Evolutionary conservation across 1,139 yeast species (phyloP).

Genomic region (Candida buenavistaensis): DNA sequence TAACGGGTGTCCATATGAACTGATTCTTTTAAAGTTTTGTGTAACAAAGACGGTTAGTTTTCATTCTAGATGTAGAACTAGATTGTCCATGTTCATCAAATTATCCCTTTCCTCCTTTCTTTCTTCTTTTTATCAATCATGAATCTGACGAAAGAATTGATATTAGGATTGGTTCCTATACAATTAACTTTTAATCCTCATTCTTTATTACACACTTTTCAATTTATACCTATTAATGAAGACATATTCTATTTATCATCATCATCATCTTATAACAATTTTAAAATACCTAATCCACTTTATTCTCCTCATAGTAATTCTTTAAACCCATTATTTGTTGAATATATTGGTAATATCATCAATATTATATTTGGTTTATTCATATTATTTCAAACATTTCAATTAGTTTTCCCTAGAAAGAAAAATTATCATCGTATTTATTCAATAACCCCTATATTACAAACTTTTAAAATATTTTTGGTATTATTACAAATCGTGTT

Average conservation of each 20-base stretch:
- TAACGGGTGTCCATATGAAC: no score
- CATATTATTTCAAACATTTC: conserved; percentile 19
- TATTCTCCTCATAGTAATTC: conserved; percentile 20
- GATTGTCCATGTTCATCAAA: not conserved
- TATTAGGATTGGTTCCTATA: conserved; percentile 8
- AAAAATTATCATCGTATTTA: conserved; percentile 9
- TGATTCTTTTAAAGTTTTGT: no score
- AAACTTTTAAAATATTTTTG: conserved; percentile 11
- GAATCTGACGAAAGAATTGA: conserved; percentile 3
- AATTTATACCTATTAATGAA: conserved; percentile 7
- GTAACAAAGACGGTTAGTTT: no score
- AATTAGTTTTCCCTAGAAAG: conserved; percentile 3
- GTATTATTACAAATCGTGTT: conserved; percentile 10
- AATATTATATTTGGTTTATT: conserved; percentile 15
- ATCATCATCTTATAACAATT: not conserved
- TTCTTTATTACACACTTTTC: conserved; percentile 13
- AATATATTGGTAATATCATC: conserved; percentile 18
- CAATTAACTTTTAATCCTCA: conserved; percentile 11
- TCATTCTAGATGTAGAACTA: no score
- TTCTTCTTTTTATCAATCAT: not conserved
- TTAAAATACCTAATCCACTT: conserved; percentile 14
- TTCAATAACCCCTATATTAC: conserved; percentile 11
- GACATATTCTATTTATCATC: not conserved
- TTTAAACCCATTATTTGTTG: conserved; percentile 34
- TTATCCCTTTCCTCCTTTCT: not conserved